phyloP scores from a whole-genome alignment of 2,329 filamentous ascomycete genomes.

The Cryphonectria radicalis region DNA sequence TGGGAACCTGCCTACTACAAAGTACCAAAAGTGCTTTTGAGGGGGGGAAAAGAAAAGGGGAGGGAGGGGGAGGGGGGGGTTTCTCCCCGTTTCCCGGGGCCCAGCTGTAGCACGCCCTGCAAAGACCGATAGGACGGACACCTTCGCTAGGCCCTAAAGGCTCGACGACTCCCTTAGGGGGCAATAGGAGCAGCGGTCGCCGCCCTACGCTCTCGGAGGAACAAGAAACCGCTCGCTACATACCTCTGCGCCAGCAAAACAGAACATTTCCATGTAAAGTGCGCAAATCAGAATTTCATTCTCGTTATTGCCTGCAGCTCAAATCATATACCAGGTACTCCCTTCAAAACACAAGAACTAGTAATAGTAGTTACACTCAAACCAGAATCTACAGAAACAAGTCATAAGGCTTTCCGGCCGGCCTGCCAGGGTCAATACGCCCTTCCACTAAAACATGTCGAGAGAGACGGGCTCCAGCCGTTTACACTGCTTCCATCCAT shows the following conservation, averaged over 20 bases:
- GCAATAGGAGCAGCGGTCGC: too few relatives aligned
- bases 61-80: too few relatives aligned
- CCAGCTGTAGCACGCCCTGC: neutral
- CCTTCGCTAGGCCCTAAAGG: neutral
- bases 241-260: neutral
- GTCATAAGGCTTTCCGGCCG: constrained; percentile 11
- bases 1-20: too few relatives aligned
- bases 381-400: constrained; percentile 15
- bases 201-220: neutral
- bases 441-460: constrained; percentile 21
- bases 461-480: constrained; percentile 19
- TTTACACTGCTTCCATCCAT: neutral
- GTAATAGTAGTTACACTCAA: constrained; percentile 19
- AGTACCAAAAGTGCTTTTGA: too few relatives aligned
- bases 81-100: too few relatives aligned
- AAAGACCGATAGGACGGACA: neutral
- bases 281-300: neutral
- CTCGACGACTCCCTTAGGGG: neutral
- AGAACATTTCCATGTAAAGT: neutral
- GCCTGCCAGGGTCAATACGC: constrained; percentile 17
- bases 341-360: neutral
- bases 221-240: neutral
- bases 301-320: constrained; percentile 9
- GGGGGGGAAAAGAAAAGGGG: too few relatives aligned
- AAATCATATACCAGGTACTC: neutral